A percentile compares a stretch with the other conserved stretches of the same genome.
These are phyloP conservation scores for Rosellinia necatrix DNA, from an alignment of 2,329 filamentous ascomycete species.

Conservation along the genomic window DNA sequence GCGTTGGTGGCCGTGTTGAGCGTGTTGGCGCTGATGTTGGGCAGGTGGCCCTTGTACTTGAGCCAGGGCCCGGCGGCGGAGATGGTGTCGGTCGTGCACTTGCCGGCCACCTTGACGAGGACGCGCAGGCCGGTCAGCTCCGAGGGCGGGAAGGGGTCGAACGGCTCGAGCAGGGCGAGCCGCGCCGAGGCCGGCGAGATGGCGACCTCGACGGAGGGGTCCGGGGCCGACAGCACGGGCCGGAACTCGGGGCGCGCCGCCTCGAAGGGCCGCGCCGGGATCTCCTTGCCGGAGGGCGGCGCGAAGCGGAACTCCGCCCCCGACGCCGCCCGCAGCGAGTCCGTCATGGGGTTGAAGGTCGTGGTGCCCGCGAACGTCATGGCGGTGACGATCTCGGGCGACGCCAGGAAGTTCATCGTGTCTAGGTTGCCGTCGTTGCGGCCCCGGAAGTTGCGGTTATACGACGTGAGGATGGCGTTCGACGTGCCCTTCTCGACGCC, in stretches of 20 bases:
- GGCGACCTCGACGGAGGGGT: slow-evolving; percentile 71
- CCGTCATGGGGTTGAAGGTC: slow-evolving; percentile 94
- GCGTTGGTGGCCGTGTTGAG: slow-evolving; percentile 94
- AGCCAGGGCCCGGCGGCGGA: slow-evolving; percentile 96
- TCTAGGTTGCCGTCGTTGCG: slow-evolving; percentile 95
- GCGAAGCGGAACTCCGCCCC: slow-evolving; percentile 85
- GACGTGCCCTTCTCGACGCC: slow-evolving; percentile 79
- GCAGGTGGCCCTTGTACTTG: slow-evolving; percentile 98
- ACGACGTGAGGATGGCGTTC: slow-evolving; percentile 95
- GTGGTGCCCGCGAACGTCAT: slow-evolving; percentile 92
- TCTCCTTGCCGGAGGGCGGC: slow-evolving; percentile 72
- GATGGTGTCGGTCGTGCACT: slow-evolving; percentile 99
- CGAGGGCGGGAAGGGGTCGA: slow-evolving; percentile 75
- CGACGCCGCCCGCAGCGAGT: slow-evolving; percentile 77
- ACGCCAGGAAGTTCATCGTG: slow-evolving; percentile 99
- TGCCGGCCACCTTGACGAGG: slow-evolving; percentile 94
- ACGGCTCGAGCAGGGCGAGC: slow-evolving; percentile 89
- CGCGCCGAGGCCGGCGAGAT: slow-evolving; percentile 88
- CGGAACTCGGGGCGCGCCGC: slow-evolving; percentile 68
- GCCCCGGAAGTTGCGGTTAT: slow-evolving; percentile 97
- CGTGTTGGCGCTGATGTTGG: slow-evolving; percentile 97
- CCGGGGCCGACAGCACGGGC: slow-evolving; percentile 72
- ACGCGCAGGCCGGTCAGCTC: slow-evolving; percentile 82
- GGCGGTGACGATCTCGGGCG: slow-evolving; percentile 93
- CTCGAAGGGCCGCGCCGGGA: slow-evolving; percentile 70